These are phyloP conservation scores for Coemansia aciculifera DNA, from an alignment of 192 early-diverging fungal species.

Conservation along the genomic window DNA sequence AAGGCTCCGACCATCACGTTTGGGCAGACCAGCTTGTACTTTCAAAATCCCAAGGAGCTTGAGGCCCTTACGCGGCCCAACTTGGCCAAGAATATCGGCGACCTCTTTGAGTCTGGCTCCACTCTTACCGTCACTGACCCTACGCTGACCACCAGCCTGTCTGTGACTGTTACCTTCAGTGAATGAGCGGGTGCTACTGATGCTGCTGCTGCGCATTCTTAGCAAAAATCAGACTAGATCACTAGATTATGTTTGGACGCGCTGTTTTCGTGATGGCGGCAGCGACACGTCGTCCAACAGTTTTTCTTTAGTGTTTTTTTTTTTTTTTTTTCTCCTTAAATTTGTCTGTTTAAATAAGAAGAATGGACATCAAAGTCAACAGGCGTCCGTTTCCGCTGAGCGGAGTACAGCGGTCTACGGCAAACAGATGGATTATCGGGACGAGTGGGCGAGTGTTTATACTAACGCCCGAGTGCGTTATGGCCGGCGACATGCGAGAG, in stretches of 20 bases:
- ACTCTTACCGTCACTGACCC: constrained; percentile 84
- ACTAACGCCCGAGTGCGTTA: constrained; percentile 19
- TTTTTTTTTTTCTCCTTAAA: not conserved
- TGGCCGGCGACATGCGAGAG: constrained; percentile 2
- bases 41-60: constrained; percentile 79
- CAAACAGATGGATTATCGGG: constrained; percentile 46
- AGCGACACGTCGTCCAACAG: not conserved
- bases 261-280: not conserved
- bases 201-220: not conserved
- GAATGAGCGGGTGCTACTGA: not conserved
- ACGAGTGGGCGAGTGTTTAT: constrained; percentile 24
- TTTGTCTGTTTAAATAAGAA: not conserved
- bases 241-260: not conserved
- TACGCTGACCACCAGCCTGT: constrained; percentile 44
- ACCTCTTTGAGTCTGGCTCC: constrained; percentile 68
- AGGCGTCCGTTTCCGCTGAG: constrained; percentile 18
- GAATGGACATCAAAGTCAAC: constrained; percentile 27
- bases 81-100: constrained; percentile 64
- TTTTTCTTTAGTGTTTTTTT: not conserved
- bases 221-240: not conserved
- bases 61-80: constrained; percentile 85
- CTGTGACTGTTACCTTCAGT: constrained; percentile 37
- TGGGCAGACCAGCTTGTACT: constrained; percentile 69
- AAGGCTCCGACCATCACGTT: constrained; percentile 77
- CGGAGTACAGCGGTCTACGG: constrained; percentile 34